Base-by-base conservation (phyloP, 73 alveolate genomes). In the Symbiodinium natans region DNA sequence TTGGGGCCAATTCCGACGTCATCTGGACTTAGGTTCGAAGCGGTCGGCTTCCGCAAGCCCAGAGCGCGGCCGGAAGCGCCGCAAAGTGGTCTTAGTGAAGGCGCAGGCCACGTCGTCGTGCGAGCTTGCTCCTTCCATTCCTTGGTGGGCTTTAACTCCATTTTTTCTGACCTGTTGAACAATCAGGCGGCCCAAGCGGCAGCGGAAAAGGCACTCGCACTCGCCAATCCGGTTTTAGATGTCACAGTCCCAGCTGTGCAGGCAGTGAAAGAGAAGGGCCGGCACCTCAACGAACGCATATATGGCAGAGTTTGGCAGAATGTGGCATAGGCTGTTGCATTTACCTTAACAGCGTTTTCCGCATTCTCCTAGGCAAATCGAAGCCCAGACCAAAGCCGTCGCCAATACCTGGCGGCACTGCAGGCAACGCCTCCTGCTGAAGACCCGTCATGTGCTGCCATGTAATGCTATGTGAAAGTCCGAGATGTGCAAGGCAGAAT, bases 81-180 rank as follows among this genome's bases (percentile, higher is more conserved):
- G 97, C 80, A 90, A 90, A 56, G 97, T 90, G 39, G 97, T 90
- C 54, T 41, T 90, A 88, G 97, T 90, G 77, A 90, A 90, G n/a
- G 97, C 97, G 29, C 97, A 90, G 94, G 85, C 84, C 21, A 41
- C 17, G 27, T 15, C 13, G 36, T 25, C 82, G 31, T 15, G 11
- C 40, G 31, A 29, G 13, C 41, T 21, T 17, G 38, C 25, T 71
- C 31, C 1, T 71, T 27, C 39, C 83, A 71, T 29, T 71, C 83
- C 83, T 10, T 71, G 38, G 73, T 15, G 21, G 21, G 73, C n/a
- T n/a, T n/a, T n/a, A n/a, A n/a, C n/a, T n/a, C n/a, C n/a, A n/a
- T n/a, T 27, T 71, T 39, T 1, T 29, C 9, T 21, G 83, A 29
- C 39, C 11, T 3, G 41, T 2, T 42, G 4, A 25, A 13, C 41